Evolutionary conservation across 441 rosid genomes (phyloP).

Genomic region (Rhodomyrtus psidioides): DNA sequence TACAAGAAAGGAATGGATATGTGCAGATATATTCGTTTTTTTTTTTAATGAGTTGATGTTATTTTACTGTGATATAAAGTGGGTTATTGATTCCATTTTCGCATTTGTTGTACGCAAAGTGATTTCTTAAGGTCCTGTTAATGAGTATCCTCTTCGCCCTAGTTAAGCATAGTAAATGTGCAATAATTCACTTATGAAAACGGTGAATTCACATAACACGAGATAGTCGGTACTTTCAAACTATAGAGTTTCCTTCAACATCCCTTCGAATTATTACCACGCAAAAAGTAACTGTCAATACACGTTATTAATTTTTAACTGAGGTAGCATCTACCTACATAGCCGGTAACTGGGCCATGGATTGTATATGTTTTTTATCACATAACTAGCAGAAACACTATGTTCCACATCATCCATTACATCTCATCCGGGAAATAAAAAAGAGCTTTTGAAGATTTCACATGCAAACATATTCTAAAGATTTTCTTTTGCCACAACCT

Average conservation of each 20-base stretch:
- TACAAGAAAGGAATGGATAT: background rate
- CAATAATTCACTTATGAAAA: background rate
- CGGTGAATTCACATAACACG: background rate
- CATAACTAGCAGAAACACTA: background rate
- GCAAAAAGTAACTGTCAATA: background rate
- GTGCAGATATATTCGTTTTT: background rate
- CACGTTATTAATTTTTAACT: background rate
- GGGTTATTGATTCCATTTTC: background rate
- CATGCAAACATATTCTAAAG: background rate
- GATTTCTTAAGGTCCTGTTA: background rate
- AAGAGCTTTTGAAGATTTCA: background rate
- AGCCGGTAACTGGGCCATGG: background rate
- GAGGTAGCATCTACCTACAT: background rate
- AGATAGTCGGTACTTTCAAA: background rate
- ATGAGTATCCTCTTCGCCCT: background rate
- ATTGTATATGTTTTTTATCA: background rate
- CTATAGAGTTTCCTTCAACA: background rate
- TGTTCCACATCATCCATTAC: background rate
- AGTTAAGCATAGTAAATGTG: background rate
- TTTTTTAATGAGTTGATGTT: background rate
- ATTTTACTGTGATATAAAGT: background rate
- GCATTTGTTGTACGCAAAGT: background rate
- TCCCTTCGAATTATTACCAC: background rate
- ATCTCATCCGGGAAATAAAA: background rate
- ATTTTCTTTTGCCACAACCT: background rate